Base-by-base conservation (phyloP, 345 rosid genomes). In the Syzygium jambos region DNA sequence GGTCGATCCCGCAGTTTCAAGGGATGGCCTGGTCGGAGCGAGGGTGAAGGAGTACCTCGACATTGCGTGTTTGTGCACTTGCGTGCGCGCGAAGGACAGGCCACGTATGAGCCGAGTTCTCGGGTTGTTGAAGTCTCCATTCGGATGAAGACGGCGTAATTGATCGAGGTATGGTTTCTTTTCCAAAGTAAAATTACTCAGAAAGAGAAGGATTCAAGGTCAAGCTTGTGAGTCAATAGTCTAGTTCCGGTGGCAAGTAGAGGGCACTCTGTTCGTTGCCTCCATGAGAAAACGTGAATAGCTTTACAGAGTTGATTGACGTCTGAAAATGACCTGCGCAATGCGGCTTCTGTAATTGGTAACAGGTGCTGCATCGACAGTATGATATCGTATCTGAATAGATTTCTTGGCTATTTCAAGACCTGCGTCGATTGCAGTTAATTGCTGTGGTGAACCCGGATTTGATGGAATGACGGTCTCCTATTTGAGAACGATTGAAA, bases 61-160 rank as follows among this genome's bases (percentile, higher is more conserved):
- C 82, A 95, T 97, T 56, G 98, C 97, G 3, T 85, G 87, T n/a
- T 29, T 90, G 92, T 95, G 99, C 87, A 89, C 92, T 1, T 90
- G 89, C 7, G 95, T 92, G 85, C 53, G 59, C 2, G 78, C 87
- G 38, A 88, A 41, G 85, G 91, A 94, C 68, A 91, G 96, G 88
- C 99, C 96, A 22, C 86, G 84, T 7, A 95, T 95, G 94, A 68
- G 41, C 38, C 11, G 7, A 52, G 85, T 83, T 52, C 85, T 83
- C 56, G 54, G 30, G 54, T 14, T 51, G 54, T 49, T 51, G 56
- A 49, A 3, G 56, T 27, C 49, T 11, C 15, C 55, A 29, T 49
- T 82, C 54, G 10, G 5, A 30, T 27, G 56, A 83, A 51, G 30
- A 83, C 30, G 52, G 5, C 2, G 34, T 30, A 29, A 13, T 61